These are phyloP conservation scores for Tulasnella sp. DNA, from an alignment of 768 basidiomycete genomes.

Conservation along the genomic window DNA sequence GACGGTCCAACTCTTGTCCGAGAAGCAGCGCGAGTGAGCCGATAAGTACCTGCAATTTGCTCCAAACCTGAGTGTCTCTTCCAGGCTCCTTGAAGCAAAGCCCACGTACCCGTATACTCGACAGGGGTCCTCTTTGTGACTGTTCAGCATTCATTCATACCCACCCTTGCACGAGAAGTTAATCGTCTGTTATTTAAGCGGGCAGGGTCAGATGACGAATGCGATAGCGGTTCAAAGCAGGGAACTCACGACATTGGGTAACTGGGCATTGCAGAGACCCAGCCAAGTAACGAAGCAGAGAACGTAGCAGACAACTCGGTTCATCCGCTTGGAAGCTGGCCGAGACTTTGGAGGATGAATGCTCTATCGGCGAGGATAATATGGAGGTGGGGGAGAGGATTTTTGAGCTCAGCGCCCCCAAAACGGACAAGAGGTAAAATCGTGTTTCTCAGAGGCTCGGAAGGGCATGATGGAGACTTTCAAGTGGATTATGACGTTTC, in stretches of 20 bases:
- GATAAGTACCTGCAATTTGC: neutral
- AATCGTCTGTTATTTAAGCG: neutral
- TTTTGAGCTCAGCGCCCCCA: neutral
- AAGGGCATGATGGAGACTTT: neutral
- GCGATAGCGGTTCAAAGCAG: neutral
- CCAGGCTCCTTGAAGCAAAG: neutral
- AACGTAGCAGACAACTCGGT: neutral
- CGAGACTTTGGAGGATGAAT: no score
- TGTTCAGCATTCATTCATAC: neutral
- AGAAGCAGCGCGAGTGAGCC: neutral
- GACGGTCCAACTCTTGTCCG: neutral
- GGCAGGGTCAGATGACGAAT: neutral
- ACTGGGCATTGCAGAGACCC: neutral
- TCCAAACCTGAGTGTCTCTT: neutral
- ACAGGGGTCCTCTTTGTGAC: neutral
- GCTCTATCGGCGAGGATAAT: no score
- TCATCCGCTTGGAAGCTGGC: neutral
- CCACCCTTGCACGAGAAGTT: neutral
- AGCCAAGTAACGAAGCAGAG: neutral
- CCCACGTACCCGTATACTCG: neutral
- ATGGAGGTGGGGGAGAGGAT: neutral
- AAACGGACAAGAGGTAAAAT: neutral
- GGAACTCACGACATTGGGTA: slow-evolving; percentile 2
- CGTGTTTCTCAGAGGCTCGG: neutral
- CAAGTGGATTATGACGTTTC: neutral